Conservation (phyloP, 768 basidiomycete species). For the Suillus fuscotomentosus region DNA sequence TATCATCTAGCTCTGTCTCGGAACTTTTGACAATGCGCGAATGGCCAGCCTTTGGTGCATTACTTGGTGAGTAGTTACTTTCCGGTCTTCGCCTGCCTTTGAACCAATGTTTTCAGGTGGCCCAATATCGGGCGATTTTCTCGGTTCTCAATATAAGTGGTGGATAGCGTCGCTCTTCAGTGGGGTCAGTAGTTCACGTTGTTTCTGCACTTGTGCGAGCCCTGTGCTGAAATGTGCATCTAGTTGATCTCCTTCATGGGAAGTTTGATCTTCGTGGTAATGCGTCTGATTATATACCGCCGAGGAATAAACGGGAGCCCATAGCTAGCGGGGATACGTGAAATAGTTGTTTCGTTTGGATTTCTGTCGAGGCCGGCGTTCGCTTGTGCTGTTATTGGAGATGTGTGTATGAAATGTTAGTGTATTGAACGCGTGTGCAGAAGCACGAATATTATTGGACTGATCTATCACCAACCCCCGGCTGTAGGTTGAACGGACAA, state of each 20-base stretch:
- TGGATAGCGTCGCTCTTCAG: too few species aligned
- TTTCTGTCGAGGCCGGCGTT: background rate
- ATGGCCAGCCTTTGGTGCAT: too few species aligned
- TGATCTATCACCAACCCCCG: background rate
- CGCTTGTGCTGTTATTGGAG: background rate
- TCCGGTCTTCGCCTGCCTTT: too few species aligned
- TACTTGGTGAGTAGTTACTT: too few species aligned
- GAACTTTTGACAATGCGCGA: too few species aligned
- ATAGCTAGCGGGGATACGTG: background rate
- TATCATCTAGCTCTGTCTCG: too few species aligned
- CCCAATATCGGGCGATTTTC: too few species aligned
- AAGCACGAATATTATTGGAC: background rate
- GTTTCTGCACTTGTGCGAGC: too few species aligned
- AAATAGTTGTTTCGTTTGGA: background rate
- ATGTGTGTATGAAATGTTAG: background rate
- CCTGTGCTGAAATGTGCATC: background rate
- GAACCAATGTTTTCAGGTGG: too few species aligned
- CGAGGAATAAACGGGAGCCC: background rate
- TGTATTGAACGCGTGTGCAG: background rate
- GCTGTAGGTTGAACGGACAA: background rate
- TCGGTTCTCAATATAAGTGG: too few species aligned
- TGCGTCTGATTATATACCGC: background rate
- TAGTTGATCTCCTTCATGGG: background rate
- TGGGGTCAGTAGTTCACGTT: too few species aligned
- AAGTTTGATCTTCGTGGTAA: background rate